These are phyloP conservation scores for Pleurotus ostreatus DNA, from an alignment of 768 basidiomycete genomes.

Conservation along the genomic window DNA sequence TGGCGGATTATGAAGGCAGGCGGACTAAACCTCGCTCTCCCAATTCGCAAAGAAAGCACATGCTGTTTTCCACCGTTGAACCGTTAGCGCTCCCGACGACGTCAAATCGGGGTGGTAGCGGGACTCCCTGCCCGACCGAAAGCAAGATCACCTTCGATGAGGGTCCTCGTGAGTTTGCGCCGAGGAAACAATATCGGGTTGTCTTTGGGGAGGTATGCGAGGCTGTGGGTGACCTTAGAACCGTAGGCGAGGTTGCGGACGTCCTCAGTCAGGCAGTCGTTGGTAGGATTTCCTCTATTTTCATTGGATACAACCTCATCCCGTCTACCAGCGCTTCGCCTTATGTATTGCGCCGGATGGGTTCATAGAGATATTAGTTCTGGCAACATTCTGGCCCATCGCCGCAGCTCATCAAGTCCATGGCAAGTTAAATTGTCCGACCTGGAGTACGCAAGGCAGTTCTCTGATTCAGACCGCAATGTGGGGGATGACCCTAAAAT, in stretches of 20 bases:
- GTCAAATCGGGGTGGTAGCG: background rate
- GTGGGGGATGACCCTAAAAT: no score
- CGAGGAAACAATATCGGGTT: no score
- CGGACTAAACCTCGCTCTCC: background rate
- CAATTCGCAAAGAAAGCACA: background rate
- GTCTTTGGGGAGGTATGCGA: no score
- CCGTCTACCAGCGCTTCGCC: background rate
- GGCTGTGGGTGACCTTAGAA: background rate
- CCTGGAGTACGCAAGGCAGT: no score
- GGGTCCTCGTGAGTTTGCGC: no score
- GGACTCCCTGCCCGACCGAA: no score
- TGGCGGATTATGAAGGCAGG: background rate
- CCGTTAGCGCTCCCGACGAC: background rate
- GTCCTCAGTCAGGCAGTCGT: background rate
- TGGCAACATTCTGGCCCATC: background rate
- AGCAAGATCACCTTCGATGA: no score
- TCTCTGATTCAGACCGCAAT: no score
- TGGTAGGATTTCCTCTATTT: background rate
- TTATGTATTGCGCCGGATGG: slow-evolving; percentile 5
- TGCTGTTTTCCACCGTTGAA: background rate
- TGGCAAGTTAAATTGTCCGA: no score
- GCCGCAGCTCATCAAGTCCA: no score
- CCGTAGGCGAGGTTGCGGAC: background rate
- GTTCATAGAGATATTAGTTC: slow-evolving; percentile 2
- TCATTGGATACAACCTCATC: background rate